These are phyloP conservation scores for Geranium brycei DNA, from an alignment of 345 rosid genomes.

Conservation along the genomic window DNA sequence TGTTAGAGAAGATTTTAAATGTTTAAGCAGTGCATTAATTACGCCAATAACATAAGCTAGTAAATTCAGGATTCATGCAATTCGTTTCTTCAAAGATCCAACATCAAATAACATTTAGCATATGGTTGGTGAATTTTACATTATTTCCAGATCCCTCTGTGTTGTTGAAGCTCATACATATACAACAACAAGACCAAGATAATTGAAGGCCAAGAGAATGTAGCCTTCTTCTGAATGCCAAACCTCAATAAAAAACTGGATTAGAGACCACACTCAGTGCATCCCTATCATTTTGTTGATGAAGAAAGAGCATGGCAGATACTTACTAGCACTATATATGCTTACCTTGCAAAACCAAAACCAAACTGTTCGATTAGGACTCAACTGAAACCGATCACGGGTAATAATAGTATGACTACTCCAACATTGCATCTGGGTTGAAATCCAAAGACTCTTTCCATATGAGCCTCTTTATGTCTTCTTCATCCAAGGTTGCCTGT, in stretches of 20 bases:
- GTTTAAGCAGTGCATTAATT: no score
- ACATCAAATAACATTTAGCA: no score
- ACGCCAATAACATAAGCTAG: no score
- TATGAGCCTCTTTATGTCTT: constrained; percentile 71
- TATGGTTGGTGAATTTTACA: no score
- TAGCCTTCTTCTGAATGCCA: background rate
- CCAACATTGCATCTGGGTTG: constrained; percentile 17
- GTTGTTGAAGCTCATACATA: background rate
- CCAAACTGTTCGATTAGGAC: constrained; percentile 3
- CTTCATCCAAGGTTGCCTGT: constrained; percentile 48
- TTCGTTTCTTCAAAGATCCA: no score
- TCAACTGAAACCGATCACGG: background rate
- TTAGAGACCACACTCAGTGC: no score
- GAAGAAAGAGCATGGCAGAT: background rate
- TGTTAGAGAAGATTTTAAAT: no score
- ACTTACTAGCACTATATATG: constrained; percentile 1
- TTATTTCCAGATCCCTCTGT: background rate
- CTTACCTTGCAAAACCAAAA: background rate
- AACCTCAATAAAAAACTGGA: background rate
- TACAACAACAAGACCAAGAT: background rate
- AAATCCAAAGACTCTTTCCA: constrained; percentile 54
- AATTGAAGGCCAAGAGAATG: background rate
- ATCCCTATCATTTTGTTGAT: background rate
- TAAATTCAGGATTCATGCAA: no score
- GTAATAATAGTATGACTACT: background rate